A percentile compares a stretch with the other conserved stretches of the same genome.
These are phyloP conservation scores for Colletotrichum sp. DNA, from an alignment of 2,329 filamentous ascomycete species.

Conservation along the genomic window DNA sequence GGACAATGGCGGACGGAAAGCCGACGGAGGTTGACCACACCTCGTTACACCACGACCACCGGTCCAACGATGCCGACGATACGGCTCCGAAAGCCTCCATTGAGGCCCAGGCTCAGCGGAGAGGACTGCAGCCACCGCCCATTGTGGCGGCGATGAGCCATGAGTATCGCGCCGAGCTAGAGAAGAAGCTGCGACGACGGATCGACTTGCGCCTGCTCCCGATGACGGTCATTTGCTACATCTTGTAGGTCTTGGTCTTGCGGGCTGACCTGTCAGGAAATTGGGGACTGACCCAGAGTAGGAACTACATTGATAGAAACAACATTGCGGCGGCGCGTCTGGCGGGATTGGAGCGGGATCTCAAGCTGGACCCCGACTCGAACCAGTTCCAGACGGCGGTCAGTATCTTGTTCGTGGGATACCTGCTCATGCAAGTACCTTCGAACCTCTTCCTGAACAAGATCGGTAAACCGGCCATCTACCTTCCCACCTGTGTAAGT, in stretches of 20 bases:
- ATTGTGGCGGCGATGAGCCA: slow-evolving; percentile 13
- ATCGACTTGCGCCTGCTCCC: slow-evolving; percentile 47
- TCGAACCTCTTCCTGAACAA: slow-evolving; percentile 58
- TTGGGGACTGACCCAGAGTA: background rate
- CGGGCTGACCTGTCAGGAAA: fast-evolving
- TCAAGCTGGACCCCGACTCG: slow-evolving; percentile 33
- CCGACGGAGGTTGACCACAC: slow-evolving; percentile 4
- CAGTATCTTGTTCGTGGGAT: slow-evolving; percentile 57
- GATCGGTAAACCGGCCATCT: slow-evolving; percentile 51
- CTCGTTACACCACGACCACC: slow-evolving; percentile 1
- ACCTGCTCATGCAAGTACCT: slow-evolving; percentile 56
- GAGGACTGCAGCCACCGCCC: slow-evolving; percentile 5
- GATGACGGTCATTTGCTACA: slow-evolving; percentile 57
- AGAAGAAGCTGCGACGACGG: slow-evolving; percentile 38
- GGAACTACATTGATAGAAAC: slow-evolving; percentile 19
- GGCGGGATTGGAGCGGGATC: slow-evolving; percentile 49
- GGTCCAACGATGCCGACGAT: background rate
- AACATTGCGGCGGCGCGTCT: slow-evolving; percentile 58
- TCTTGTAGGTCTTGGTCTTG: slow-evolving; percentile 39
- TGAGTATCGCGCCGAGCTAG: slow-evolving; percentile 20
- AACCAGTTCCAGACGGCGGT: slow-evolving; percentile 46
- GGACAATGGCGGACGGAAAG: slow-evolving; percentile 13
- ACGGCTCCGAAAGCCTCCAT: background rate
- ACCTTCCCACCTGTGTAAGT: slow-evolving; percentile 49
- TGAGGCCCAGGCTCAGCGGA: background rate